Evolutionary conservation across 805 yeast species (phyloP).

Genomic region (Saccharomycopsis lassenensis): DNA sequence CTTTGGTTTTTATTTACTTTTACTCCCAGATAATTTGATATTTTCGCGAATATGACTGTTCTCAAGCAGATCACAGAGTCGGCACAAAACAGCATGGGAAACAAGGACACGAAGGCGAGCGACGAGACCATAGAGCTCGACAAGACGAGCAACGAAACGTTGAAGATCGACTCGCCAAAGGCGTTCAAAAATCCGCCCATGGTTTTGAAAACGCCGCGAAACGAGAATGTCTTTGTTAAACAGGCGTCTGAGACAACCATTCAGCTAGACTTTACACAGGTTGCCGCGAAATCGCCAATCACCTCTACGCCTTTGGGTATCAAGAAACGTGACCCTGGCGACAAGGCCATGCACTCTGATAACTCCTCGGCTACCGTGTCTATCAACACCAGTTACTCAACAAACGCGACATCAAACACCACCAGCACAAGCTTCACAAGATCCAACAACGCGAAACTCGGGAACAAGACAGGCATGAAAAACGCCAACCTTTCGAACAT

Average conservation of each 20-base stretch:
- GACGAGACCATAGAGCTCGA: not conserved
- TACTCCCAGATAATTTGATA: too few relatives aligned
- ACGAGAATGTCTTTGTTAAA: not conserved
- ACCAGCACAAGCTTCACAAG: too few relatives aligned
- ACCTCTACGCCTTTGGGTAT: constrained; percentile 12
- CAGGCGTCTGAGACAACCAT: constrained; percentile 13
- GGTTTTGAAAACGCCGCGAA: constrained; percentile 5
- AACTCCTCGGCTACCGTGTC: too few relatives aligned
- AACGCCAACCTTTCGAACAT: too few relatives aligned
- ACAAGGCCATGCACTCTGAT: too few relatives aligned
- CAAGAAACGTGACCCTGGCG: not conserved
- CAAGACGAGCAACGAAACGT: not conserved
- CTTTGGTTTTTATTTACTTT: too few relatives aligned
- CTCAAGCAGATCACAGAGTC: constrained; percentile 14
- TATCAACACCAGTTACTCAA: too few relatives aligned
- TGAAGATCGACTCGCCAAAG: not conserved
- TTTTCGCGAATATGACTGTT: constrained; percentile 14
- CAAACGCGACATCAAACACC: too few relatives aligned
- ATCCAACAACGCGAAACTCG: too few relatives aligned
- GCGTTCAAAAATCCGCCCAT: not conserved
- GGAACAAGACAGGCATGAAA: too few relatives aligned
- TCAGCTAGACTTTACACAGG: constrained; percentile 13
- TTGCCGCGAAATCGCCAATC: constrained; percentile 7
- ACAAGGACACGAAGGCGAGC: too few relatives aligned
- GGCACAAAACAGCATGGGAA: constrained; percentile 11